Conservation (phyloP, 2,329 filamentous ascomycete species). For the Pseudonectria foliicola region DNA sequence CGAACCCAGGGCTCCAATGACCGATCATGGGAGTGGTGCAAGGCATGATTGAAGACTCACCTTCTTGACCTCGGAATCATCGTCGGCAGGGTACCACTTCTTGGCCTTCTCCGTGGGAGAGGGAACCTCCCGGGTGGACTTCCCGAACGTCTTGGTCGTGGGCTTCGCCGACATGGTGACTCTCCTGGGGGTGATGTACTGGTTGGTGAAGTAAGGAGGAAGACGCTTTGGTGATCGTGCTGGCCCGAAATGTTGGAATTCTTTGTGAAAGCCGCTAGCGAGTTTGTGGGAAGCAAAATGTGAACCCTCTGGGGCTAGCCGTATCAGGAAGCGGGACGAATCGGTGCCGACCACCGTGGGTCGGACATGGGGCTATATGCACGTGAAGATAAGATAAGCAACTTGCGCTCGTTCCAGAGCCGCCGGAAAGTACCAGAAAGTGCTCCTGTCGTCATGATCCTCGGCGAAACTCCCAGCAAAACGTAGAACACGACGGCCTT, state of each 20-base stretch:
- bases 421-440: slow-evolving; percentile 35
- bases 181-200: slow-evolving; percentile 36
- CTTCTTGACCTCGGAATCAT: slow-evolving; percentile 84
- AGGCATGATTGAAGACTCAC: slow-evolving; percentile 54
- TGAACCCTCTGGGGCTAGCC: slow-evolving; percentile 35
- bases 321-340: slow-evolving; percentile 17
- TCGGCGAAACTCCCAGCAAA: slow-evolving; percentile 6
- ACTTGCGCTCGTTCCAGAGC: slow-evolving; percentile 6
- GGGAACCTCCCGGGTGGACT: slow-evolving; percentile 88
- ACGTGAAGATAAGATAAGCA: slow-evolving; percentile 32
- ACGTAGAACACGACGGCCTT: slow-evolving; percentile 15
- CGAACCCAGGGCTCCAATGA: slow-evolving; percentile 5
- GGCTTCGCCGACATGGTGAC: slow-evolving; percentile 68
- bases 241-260: slow-evolving; percentile 34
- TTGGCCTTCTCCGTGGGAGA: slow-evolving; percentile 83
- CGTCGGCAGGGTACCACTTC: slow-evolving; percentile 98
- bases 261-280: slow-evolving; percentile 35
- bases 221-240: slow-evolving; percentile 30
- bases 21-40: slow-evolving; percentile 9
- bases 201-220: slow-evolving; percentile 28
- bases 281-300: slow-evolving; percentile 39
- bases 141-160: slow-evolving; percentile 93
- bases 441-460: slow-evolving; percentile 23
- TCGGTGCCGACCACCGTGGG: slow-evolving; percentile 10
- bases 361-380: slow-evolving; percentile 26